Percentiles rank a stretch among this genome's conserved stretches.
Evolutionary conservation across 2,329 filamentous ascomycete genomes (phyloP).

Genomic region (Lachnellula subtilissima): DNA sequence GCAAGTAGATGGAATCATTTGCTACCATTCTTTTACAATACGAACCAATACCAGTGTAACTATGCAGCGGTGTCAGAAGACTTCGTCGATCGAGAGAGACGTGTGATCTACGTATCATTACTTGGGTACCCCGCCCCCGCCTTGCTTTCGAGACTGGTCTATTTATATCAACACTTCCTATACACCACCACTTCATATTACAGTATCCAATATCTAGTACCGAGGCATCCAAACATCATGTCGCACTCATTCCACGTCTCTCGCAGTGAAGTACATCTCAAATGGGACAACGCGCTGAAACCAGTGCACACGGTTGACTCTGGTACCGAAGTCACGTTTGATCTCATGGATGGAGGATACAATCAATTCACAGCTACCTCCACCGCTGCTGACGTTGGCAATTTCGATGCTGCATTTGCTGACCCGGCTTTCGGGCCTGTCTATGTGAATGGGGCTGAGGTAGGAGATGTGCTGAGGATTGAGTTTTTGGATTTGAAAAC

Average conservation of each 20-base stretch:
- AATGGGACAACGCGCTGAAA: slow-evolving; percentile 43
- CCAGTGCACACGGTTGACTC: slow-evolving; percentile 44
- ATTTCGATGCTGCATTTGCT: slow-evolving; percentile 38
- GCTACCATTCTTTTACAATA: too few relatives aligned
- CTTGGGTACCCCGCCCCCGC: not conserved
- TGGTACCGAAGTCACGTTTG: slow-evolving; percentile 43
- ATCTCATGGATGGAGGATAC: slow-evolving; percentile 46
- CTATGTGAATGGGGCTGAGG: slow-evolving; percentile 43
- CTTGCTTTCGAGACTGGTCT: not conserved
- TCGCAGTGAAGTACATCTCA: slow-evolving; percentile 35
- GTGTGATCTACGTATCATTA: not conserved
- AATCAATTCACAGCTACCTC: slow-evolving; percentile 44
- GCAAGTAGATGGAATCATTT: not conserved
- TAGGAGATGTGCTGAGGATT: slow-evolving; percentile 48
- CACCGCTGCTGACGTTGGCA: slow-evolving; percentile 35
- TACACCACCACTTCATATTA: too few relatives aligned
- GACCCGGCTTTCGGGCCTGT: slow-evolving; percentile 50
- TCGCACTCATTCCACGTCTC: slow-evolving; percentile 17
- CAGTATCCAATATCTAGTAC: too few relatives aligned
- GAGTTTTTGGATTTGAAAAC: slow-evolving; percentile 44
- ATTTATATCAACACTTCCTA: not conserved
- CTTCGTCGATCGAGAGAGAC: not conserved
- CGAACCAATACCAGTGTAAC: too few relatives aligned
- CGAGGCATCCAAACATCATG: slow-evolving; percentile 2
- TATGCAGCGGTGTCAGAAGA: too few relatives aligned